Conservation (phyloP, 257 asterid species). For the Primulina eburnea region DNA sequence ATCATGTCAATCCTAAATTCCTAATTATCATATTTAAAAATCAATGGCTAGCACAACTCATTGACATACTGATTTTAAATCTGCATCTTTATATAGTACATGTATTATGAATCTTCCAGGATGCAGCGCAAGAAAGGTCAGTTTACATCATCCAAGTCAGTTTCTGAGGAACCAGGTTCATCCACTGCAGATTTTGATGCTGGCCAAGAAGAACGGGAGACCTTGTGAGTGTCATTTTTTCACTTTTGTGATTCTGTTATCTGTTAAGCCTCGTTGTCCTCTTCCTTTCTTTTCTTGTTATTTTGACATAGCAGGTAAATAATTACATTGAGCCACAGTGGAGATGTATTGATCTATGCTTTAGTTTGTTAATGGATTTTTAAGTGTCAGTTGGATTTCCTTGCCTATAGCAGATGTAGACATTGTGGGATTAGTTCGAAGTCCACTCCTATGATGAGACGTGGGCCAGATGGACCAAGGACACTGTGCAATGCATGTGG, state of each 20-base stretch:
- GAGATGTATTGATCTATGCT: neutral
- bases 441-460: slow-evolving; percentile 97
- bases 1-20: no score
- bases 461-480: slow-evolving; percentile 95
- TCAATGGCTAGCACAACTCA: neutral
- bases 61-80: slow-evolving; percentile 7
- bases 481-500: slow-evolving; percentile 96
- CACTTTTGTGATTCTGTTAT: slow-evolving; percentile 1
- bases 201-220: slow-evolving; percentile 83
- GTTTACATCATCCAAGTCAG: slow-evolving; percentile 80
- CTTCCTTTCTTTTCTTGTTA: slow-evolving; percentile 11
- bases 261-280: slow-evolving; percentile 1
- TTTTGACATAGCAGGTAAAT: slow-evolving; percentile 1
- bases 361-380: slow-evolving; percentile 6
- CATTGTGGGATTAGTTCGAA: slow-evolving; percentile 91
- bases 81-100: slow-evolving; percentile 14
- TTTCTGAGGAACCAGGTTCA: slow-evolving; percentile 77
- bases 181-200: slow-evolving; percentile 77
- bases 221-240: slow-evolving; percentile 52
- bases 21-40: neutral
- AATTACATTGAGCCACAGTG: slow-evolving; percentile 21
- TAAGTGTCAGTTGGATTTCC: slow-evolving; percentile 20
- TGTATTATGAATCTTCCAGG: slow-evolving; percentile 42
- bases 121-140: slow-evolving; percentile 99
- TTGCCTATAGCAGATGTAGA: slow-evolving; percentile 55